Base-by-base conservation (phyloP, 2,329 filamentous ascomycete species). In the Didymella pomorum region DNA sequence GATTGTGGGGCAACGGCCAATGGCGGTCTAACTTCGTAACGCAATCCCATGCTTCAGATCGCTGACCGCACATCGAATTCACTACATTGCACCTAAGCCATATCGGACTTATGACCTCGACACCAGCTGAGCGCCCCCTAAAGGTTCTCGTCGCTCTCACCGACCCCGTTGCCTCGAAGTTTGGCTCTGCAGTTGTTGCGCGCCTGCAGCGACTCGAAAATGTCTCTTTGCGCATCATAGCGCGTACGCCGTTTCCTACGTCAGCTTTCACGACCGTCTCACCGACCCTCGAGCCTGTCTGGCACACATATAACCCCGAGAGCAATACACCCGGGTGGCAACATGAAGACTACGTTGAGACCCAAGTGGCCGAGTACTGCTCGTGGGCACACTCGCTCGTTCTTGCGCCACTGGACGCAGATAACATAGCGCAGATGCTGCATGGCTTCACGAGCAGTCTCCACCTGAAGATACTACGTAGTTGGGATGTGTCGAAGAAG, bases 301-400 rank as follows among this genome's bases (percentile, higher is more conserved):
- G 72, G 71, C 65, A 73, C 54, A 65, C 64, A 3, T 76, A 75
- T 50, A 56, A 71, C 39, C 48, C 53, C 31, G 66, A 74, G 10
- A 62, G 54, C 39, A 44, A 58, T 26, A 53, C 53, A 12, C 63
- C 69, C 7, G 65, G 61, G 33, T 70, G 69, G 68, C 64, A 70
- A 52, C 66, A 71, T 45, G 57, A 54, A 10, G 70, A 71, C 44
- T 68, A 56, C 54, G 48, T 62, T 20, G 72, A 86, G 23, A 81
- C 85, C 62, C 82, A 86, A 49, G 79, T 90, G 18, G 84, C 84
- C 10, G 87, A 89, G 69, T 87, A 96, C 60, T 91, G 92, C 64
- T 86, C 91, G 61, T 97, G 93, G 93, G 92, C 93, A 6, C 91
- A 97, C 76, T 79, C 97, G 65, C 83, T 97, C 58, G 87, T 97